Base-by-base conservation (phyloP, 225 moss, liverwort and hornwort species). In the Asterella californica region DNA sequence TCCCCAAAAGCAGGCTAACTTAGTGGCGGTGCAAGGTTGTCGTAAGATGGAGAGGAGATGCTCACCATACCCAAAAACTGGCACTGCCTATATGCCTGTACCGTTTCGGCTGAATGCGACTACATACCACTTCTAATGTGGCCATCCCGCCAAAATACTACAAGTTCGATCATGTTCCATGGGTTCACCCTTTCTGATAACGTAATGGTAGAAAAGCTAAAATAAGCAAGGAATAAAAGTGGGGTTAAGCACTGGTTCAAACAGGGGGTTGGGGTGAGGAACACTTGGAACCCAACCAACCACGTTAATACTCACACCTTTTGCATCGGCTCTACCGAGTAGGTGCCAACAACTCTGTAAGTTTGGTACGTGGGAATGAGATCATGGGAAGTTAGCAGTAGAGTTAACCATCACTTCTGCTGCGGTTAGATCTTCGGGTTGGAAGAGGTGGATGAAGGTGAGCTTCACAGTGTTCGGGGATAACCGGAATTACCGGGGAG, bases 21-120 rank as follows among this genome's bases (percentile, higher is more conserved):
- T 73, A 73, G 73, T 52, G 73, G 74, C 74, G 74, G 74, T 54
- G 74, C 74, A 33, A 30, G 17, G 46, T 25, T 49, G 34, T 70
- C 70, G 4, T 72, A n/a, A 27, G 46, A 38, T 27, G 21, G 27
- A 2, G 69, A 29, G 21, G 27, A 2, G 69, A 29, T 49, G 72
- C 38, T 69, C 68, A 37, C 32, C 37, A 38, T 11, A 17, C 68
- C 72, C 27, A 46, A 47, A 48, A 49, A 49, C 48, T 15, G 38
- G 24, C 70, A 42, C 9, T 42, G 27, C 47, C 73, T 11, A 48
- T 65, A n/a, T 42, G 27, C 47, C 73, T 11, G 27, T 65, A n/a
- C 29, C 30, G 42, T 66, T 42, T 42, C 38, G 37, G 6, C 5
- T 37, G 38, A 69, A 69, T 18, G 29, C 30, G 38, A 69, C 34